phyloP scores from a whole-genome alignment of 441 rosid species.

The Pelargonium australe region DNA sequence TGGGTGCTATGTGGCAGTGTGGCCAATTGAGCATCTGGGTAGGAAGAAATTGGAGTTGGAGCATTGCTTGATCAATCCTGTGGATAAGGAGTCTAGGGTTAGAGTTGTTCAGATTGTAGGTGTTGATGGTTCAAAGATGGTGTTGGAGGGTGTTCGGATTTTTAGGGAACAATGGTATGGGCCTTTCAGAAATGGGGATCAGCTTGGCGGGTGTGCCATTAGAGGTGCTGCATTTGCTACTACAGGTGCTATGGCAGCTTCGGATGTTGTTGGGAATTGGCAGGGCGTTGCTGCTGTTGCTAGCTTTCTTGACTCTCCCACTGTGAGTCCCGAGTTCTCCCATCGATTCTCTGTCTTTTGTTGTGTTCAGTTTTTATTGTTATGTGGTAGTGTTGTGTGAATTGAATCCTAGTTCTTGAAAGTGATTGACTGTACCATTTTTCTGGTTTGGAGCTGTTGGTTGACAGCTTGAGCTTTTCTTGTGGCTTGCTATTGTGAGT shows the following conservation, averaged over 20 bases:
- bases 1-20: slow-evolving; percentile 67
- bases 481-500: no score
- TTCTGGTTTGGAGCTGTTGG: no score
- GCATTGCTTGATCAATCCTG: slow-evolving; percentile 73
- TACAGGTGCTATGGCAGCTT: slow-evolving; percentile 44
- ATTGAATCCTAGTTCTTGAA: neutral
- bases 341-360: neutral
- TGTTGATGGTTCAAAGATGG: slow-evolving; percentile 29
- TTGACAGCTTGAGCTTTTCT: no score
- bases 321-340: slow-evolving; percentile 37
- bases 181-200: slow-evolving; percentile 78
- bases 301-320: slow-evolving; percentile 30
- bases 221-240: slow-evolving; percentile 80
- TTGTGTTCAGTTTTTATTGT: neutral
- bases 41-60: slow-evolving; percentile 48
- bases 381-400: neutral
- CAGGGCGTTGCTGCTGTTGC: slow-evolving; percentile 44
- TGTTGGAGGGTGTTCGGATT: slow-evolving; percentile 44
- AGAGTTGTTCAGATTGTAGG: slow-evolving; percentile 52
- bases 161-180: slow-evolving; percentile 84
- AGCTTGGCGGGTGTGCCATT: slow-evolving; percentile 76
- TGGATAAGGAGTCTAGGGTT: slow-evolving; percentile 69
- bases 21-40: slow-evolving; percentile 37
- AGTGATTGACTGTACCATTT: no score
- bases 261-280: slow-evolving; percentile 52